Base-by-base conservation (phyloP, 1,284 basidiomycete species). In the Cutaneotrichosporon arboriforme region DNA sequence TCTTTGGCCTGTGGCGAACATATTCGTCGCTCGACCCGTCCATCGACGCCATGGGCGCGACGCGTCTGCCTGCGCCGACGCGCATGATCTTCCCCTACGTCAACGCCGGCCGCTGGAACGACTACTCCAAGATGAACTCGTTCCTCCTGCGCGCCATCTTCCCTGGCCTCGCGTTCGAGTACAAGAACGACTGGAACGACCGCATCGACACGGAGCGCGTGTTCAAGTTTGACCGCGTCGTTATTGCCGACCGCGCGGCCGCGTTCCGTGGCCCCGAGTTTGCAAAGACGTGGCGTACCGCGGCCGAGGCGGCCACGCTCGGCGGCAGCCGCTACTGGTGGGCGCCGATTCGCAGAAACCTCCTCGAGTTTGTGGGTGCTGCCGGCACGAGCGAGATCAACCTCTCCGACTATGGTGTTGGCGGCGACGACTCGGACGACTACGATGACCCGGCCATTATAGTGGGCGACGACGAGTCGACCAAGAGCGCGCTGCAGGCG, bases 1-100 rank as follows among this genome's bases (percentile, higher is more conserved):
- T 87, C 74, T 88, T 89, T 58, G 89, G 90, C 41, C 81, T 91
- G 60, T 92, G 89, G 89, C 81, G 88, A 20, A 84, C 88, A 0
- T 92, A 91, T 67, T 82, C 88, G 33, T 84, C 86, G 1, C 78
- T 91, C 15, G 88, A 90, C 70, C 80, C 81, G 1, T 76, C 75
- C 21, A 88, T 90, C 57, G 73, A 83, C 10, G 61, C 80, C 0
- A 75, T 79, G 36, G 88, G 88, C 18, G 79, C 80, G 2, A 76
- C 78, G 1, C 66, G 70, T 52, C 83, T 93, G 18, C 86, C 87
- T 0, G 78, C 85, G 1, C 82, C 86, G 0, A 80, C 84, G 1
- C 84, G 86, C 8, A 76, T 91, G 61, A 75, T 90, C 60, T 89
- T 91, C 73, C 79, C 83, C 38, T 84, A 85, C 60, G 74, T 86